These are phyloP conservation scores for Candida ulmi DNA, from an alignment of 805 yeast species.

Conservation along the genomic window DNA sequence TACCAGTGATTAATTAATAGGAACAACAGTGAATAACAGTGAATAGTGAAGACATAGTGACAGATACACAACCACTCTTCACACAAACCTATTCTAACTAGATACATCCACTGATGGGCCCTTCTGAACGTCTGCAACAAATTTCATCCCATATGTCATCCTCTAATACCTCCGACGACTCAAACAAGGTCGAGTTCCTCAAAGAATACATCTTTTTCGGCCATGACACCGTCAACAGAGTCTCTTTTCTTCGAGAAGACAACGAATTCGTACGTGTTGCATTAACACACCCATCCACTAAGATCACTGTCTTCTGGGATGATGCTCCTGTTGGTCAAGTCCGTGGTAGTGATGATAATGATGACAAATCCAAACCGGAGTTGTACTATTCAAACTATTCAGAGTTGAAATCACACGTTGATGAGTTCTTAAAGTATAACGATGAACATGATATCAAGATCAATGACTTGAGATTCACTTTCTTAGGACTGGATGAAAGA, in stretches of 20 bases:
- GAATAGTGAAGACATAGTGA: too few species aligned
- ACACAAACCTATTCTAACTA: too few species aligned
- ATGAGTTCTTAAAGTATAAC: slow-evolving; percentile 12
- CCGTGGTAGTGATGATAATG: too few species aligned
- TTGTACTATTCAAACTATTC: slow-evolving; percentile 13
- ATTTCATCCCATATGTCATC: not conserved
- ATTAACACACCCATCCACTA: slow-evolving; percentile 33
- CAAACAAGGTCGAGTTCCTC: not conserved
- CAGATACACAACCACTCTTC: too few species aligned
- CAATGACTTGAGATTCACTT: slow-evolving; percentile 36
- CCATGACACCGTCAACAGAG: slow-evolving; percentile 47
- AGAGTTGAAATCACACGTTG: slow-evolving; percentile 8
- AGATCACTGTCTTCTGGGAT: slow-evolving; percentile 33
- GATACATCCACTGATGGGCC: too few species aligned
- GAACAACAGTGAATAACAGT: too few species aligned
- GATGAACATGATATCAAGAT: slow-evolving; percentile 9
- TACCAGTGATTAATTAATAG: too few species aligned
- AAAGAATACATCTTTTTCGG: slow-evolving; percentile 33
- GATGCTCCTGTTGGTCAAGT: slow-evolving; percentile 18
- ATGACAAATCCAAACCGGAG: not conserved
- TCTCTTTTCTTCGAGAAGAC: slow-evolving; percentile 52
- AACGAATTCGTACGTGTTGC: slow-evolving; percentile 38
- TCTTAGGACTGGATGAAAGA: slow-evolving; percentile 44
- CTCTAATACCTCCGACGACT: not conserved
- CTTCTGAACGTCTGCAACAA: not conserved